Conservation (phyloP, 2,329 filamentous ascomycete genomes). For the Pseudogymnoascus destructans region DNA sequence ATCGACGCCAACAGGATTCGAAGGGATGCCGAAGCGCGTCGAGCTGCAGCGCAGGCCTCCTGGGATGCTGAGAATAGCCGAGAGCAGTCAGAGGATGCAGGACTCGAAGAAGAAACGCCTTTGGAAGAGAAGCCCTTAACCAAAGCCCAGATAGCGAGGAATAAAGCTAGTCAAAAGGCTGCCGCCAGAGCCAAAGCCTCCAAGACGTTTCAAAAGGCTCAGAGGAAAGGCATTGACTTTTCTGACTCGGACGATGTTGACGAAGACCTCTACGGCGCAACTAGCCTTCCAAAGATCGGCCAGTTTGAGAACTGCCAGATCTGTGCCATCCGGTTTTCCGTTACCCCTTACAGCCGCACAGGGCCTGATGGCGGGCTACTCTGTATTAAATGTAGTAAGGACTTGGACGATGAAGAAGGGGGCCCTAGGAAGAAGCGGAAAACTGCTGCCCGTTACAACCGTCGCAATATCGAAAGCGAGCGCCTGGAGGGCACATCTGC, state of each 20-base stretch:
- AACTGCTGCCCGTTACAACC: conserved; percentile 42
- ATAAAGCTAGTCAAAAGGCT: conserved; percentile 36
- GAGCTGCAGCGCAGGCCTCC: conserved; percentile 29
- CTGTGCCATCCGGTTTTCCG: conserved; percentile 80
- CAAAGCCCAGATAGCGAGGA: conserved; percentile 23
- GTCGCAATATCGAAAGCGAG: conserved; percentile 70
- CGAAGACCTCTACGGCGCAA: conserved; percentile 22
- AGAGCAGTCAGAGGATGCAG: conserved; percentile 26
- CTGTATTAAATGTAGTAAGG: conserved; percentile 68
- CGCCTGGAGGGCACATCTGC: conserved; percentile 62
- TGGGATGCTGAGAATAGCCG: conserved; percentile 13
- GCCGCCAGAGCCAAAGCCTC: conserved; percentile 49
- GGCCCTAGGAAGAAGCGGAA: conserved; percentile 43
- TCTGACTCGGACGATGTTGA: conserved; percentile 31
- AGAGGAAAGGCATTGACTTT: conserved; percentile 25
- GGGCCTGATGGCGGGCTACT: conserved; percentile 77
- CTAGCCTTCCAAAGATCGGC: conserved; percentile 49
- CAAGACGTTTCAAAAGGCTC: conserved; percentile 40
- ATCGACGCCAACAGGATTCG: conserved; percentile 50
- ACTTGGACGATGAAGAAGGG: conserved; percentile 54
- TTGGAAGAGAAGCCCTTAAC: conserved; percentile 14
- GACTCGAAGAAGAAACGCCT: conserved; percentile 34
- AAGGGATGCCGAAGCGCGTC: conserved; percentile 35
- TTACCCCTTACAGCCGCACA: conserved; percentile 75
- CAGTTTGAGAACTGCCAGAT: conserved; percentile 81